These are phyloP conservation scores for Carpinus viminea DNA, from an alignment of 306 rosid species.

Conservation along the genomic window DNA sequence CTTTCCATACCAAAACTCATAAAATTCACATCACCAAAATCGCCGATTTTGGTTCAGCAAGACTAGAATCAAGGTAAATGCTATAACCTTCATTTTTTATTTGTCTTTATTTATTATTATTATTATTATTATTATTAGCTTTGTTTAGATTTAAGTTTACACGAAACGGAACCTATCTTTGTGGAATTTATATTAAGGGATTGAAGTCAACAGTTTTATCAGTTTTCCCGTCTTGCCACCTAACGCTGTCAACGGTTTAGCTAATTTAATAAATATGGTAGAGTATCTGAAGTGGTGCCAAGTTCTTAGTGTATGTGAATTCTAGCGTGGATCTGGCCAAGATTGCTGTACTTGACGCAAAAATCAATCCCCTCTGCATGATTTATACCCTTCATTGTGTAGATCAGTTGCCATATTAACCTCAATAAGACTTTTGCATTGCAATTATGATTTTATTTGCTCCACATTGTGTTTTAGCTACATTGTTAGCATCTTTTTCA, in stretches of 20 bases:
- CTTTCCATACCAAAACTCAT: too few species aligned
- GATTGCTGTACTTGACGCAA: neutral
- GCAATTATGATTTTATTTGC: neutral
- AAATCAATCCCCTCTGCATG: neutral
- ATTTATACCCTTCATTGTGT: neutral
- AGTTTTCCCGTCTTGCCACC: neutral
- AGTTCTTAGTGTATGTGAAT: neutral
- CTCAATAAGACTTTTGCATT: neutral
- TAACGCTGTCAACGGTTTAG: neutral
- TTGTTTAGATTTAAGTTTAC: too few species aligned
- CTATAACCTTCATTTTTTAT: too few species aligned
- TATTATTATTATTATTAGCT: too few species aligned
- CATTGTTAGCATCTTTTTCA: neutral
- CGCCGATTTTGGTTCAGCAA: too few species aligned
- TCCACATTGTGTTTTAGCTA: neutral
- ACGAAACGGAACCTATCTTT: too few species aligned
- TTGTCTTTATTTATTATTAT: too few species aligned
- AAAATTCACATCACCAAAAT: too few species aligned
- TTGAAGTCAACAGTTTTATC: neutral
- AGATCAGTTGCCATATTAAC: neutral
- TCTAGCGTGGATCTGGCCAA: neutral
- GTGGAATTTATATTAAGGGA: neutral
- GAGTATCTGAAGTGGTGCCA: neutral
- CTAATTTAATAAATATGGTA: neutral
- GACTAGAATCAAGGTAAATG: too few species aligned